Evolutionary conservation across 805 yeast species (phyloP).

Genomic region (Zygosaccharomyces lentus): DNA sequence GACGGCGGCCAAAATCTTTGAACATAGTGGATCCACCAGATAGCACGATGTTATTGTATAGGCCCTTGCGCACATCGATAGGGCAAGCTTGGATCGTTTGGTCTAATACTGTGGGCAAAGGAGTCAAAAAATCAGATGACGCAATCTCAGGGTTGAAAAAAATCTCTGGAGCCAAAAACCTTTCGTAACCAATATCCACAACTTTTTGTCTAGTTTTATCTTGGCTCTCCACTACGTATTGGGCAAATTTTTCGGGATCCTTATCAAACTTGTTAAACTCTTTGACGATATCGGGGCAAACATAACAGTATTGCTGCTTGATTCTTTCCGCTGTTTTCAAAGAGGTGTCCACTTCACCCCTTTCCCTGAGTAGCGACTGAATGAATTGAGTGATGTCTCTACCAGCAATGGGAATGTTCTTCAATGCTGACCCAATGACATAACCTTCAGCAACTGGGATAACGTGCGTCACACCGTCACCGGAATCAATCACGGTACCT

Average conservation of each 20-base stretch:
- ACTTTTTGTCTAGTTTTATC: conserved; percentile 54
- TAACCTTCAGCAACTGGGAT: conserved; percentile 99
- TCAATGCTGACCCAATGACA: conserved; percentile 95
- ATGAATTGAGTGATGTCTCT: conserved; percentile 94
- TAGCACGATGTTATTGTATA: conserved; percentile 90
- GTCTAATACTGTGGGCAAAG: conserved; percentile 94
- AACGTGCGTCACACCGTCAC: conserved; percentile 99
- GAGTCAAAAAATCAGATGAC: conserved; percentile 90
- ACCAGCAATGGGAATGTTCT: conserved; percentile 97
- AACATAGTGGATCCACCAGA: conserved; percentile 99
- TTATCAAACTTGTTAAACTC: conserved; percentile 93
- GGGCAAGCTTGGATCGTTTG: conserved; percentile 93
- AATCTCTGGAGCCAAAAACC: conserved; percentile 98
- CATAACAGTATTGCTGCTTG: conserved; percentile 95
- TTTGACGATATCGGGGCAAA: conserved; percentile 94
- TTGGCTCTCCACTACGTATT: conserved; percentile 81
- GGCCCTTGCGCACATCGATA: conserved; percentile 94
- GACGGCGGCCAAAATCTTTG: conserved; percentile 94
- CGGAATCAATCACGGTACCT: conserved; percentile 97
- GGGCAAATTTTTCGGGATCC: conserved; percentile 90
- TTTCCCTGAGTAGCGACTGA: conserved; percentile 88
- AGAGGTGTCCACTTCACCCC: conserved; percentile 93
- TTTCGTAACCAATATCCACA: conserved; percentile 95
- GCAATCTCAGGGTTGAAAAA: conserved; percentile 98
- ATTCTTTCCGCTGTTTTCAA: conserved; percentile 94